phyloP scores from a whole-genome alignment of 305 asterid species.

The Andrographis paniculata region DNA sequence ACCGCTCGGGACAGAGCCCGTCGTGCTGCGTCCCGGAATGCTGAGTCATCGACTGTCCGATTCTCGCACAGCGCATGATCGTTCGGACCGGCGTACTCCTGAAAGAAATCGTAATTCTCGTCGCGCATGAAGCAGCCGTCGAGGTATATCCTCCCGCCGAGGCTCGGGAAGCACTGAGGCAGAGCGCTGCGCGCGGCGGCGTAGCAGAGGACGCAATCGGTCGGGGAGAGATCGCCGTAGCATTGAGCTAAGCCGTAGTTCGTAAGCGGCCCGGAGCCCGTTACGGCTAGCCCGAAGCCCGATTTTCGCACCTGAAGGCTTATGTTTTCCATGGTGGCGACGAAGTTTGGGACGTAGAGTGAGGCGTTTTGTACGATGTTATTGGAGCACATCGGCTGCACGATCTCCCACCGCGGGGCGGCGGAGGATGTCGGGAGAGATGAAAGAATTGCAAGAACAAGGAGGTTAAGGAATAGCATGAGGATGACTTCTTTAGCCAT shows the following conservation, averaged over 20 bases:
- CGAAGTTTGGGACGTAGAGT: conserved; percentile 19
- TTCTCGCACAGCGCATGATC: not conserved
- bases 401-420: not conserved
- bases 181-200: conserved; percentile 26
- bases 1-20: not conserved
- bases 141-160: not conserved
- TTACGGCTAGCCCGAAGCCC: conserved; percentile 22
- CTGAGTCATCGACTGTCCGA: not conserved
- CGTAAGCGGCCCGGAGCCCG: conserved; percentile 22
- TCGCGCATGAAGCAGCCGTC: not conserved
- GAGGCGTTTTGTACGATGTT: conserved; percentile 7
- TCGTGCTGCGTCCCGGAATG: not conserved
- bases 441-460: not conserved
- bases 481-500: too few species aligned
- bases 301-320: conserved; percentile 20
- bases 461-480: too few species aligned
- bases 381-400: not conserved
- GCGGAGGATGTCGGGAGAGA: not conserved
- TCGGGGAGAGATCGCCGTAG: conserved; percentile 32
- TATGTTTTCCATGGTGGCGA: conserved; percentile 24
- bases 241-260: conserved; percentile 32
- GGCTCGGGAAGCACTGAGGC: conserved; percentile 19
- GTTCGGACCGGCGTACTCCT: not conserved
- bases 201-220: conserved; percentile 29
- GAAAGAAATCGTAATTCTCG: not conserved